Conservation (phyloP, 331 rosid genomes). For the Acacia concinna region DNA sequence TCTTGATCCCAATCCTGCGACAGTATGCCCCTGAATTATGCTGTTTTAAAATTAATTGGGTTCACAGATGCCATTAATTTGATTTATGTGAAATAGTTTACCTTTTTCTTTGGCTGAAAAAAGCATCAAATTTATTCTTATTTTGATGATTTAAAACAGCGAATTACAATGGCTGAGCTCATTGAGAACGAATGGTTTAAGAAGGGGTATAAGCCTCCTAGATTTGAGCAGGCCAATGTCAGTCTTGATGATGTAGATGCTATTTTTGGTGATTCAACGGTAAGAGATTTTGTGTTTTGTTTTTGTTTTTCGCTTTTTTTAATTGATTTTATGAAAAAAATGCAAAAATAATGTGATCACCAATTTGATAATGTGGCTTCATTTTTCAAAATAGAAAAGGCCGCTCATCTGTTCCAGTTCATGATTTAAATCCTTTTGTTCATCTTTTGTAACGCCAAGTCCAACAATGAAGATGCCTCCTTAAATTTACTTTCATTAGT, state of each 20-base stretch:
- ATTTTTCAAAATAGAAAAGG: neutral
- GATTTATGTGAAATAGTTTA: slow-evolving; percentile 12
- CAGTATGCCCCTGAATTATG: slow-evolving; percentile 52
- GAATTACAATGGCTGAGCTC: slow-evolving; percentile 77
- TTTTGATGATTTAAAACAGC: slow-evolving; percentile 50
- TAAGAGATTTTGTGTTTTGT: slow-evolving; percentile 42
- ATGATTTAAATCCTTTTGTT: neutral
- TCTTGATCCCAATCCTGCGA: slow-evolving; percentile 82
- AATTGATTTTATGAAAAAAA: neutral
- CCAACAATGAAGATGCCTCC: neutral
- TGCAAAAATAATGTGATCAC: too few species aligned
- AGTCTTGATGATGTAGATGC: slow-evolving; percentile 72
- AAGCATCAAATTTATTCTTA: slow-evolving; percentile 4
- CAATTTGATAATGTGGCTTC: neutral
- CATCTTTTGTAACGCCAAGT: neutral
- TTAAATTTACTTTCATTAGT: neutral
- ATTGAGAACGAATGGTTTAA: slow-evolving; percentile 94
- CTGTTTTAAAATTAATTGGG: slow-evolving; percentile 13
- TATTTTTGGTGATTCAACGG: slow-evolving; percentile 64
- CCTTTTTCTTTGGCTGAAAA: slow-evolving; percentile 3
- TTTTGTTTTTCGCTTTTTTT: too few species aligned
- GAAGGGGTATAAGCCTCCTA: slow-evolving; percentile 86
- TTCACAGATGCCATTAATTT: slow-evolving; percentile 7
- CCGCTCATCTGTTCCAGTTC: too few species aligned
- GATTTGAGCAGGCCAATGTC: slow-evolving; percentile 71